phyloP scores from a whole-genome alignment of 768 basidiomycete species.

The Trametes maxima region DNA sequence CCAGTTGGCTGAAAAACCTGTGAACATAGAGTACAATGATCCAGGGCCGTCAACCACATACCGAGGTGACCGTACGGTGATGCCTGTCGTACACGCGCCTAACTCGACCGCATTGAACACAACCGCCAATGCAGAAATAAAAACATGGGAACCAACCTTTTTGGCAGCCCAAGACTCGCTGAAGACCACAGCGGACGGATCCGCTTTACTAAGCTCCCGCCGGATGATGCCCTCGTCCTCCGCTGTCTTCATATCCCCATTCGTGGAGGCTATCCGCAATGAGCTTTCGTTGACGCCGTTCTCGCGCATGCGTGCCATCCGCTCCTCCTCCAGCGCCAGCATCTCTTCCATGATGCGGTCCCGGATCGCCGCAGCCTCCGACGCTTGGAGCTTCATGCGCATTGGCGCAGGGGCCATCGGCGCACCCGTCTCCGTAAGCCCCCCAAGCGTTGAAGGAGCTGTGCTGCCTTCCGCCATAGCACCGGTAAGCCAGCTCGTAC shows the following conservation, averaged over 20 bases:
- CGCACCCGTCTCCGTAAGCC: conserved; percentile 1
- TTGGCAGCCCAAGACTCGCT: conserved; percentile 94
- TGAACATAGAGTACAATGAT: not conserved
- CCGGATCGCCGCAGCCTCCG: conserved; percentile 88
- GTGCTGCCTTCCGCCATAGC: conserved; percentile 23
- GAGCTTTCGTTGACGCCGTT: conserved; percentile 67
- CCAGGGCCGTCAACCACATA: conserved; percentile 35
- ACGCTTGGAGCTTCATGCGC: conserved; percentile 74
- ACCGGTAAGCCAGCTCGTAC: conserved; percentile 32
- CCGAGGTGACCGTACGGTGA: conserved; percentile 98
- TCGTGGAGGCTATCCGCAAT: conserved; percentile 49
- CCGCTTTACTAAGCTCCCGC: conserved; percentile 89
- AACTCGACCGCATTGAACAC: not conserved
- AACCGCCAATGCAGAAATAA: not conserved
- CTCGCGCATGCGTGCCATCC: conserved; percentile 90
- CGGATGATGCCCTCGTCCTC: conserved; percentile 96
- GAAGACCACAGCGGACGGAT: conserved; percentile 95
- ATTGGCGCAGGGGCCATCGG: conserved; percentile 17
- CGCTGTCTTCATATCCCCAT: conserved; percentile 58
- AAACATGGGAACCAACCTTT: conserved; percentile 57
- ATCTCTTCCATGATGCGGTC: conserved; percentile 99
- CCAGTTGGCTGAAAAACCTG: conserved; percentile 57
- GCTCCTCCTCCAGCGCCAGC: conserved; percentile 93
- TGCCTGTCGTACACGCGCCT: conserved; percentile 88
- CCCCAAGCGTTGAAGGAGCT: conserved; percentile 7